phyloP scores from a whole-genome alignment of 345 rosid species.

The Viola odorata region DNA sequence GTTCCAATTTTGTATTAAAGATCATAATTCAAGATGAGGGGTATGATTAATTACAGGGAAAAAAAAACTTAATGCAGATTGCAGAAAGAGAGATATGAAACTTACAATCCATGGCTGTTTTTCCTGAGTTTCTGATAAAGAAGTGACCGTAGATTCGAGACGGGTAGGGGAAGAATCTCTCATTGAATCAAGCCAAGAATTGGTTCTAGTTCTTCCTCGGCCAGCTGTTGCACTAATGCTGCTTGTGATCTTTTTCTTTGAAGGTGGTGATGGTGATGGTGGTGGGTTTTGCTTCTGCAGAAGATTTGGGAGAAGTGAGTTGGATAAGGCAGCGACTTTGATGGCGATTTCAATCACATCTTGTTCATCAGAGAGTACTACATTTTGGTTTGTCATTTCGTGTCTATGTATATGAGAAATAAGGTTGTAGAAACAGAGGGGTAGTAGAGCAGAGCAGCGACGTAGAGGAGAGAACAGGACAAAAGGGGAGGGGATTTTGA shows the following conservation, averaged over 20 bases:
- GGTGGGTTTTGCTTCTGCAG: neutral
- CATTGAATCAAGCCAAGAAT: constrained; percentile 83
- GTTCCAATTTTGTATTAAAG: constrained; percentile 7
- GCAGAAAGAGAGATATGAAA: neutral
- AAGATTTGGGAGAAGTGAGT: constrained; percentile 2
- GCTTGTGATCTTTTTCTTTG: neutral
- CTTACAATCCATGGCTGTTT: constrained; percentile 64
- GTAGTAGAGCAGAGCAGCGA: neutral
- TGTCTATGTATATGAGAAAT: neutral
- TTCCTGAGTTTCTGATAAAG: constrained; percentile 29
- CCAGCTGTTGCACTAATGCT: neutral
- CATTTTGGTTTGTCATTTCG: constrained; percentile 23
- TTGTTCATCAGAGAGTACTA: constrained; percentile 9
- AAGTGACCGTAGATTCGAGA: constrained; percentile 30
- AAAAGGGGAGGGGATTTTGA: neutral
- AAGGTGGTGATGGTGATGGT: neutral
- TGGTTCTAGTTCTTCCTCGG: constrained; percentile 22
- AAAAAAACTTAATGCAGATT: neutral
- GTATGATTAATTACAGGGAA: neutral
- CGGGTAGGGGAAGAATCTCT: constrained; percentile 88
- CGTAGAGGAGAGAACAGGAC: neutral
- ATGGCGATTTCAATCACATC: constrained; percentile 6
- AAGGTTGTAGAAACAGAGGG: neutral
- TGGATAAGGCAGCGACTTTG: constrained; percentile 1
- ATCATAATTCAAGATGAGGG: neutral